Evolutionary conservation across 1,284 basidiomycete genomes (phyloP).

Genomic region (Cutaneotrichosporon daszewskae): DNA sequence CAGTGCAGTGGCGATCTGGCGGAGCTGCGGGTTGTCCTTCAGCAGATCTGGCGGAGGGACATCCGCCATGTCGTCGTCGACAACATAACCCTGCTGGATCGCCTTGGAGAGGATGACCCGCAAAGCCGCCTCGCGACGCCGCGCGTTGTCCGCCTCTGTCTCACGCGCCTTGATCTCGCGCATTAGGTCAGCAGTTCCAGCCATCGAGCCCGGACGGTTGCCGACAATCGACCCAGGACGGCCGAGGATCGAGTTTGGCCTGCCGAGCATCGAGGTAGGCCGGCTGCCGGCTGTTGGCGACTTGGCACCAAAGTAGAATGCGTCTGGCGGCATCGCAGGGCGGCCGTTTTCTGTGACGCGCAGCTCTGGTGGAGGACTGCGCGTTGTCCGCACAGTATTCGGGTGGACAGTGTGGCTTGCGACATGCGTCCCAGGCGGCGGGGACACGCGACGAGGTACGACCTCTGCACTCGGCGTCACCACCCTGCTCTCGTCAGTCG

Average conservation of each 20-base stretch:
- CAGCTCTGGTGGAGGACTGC: slow-evolving; percentile 36
- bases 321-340: slow-evolving; percentile 52
- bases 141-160: slow-evolving; percentile 68
- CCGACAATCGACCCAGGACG: slow-evolving; percentile 31
- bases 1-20: slow-evolving; percentile 60
- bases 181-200: slow-evolving; percentile 65
- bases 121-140: slow-evolving; percentile 80
- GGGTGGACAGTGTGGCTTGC: slow-evolving; percentile 20
- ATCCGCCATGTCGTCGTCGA: slow-evolving; percentile 51
- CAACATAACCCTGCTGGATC: slow-evolving; percentile 71
- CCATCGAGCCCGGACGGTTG: slow-evolving; percentile 41
- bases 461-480: slow-evolving; percentile 20
- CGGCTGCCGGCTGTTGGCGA: slow-evolving; percentile 52
- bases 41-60: slow-evolving; percentile 10
- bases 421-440: slow-evolving; percentile 1
- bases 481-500: slow-evolving; percentile 10
- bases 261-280: slow-evolving; percentile 8
- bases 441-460: slow-evolving; percentile 15
- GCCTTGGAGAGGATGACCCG: slow-evolving; percentile 74
- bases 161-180: slow-evolving; percentile 74
- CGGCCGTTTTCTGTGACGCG: slow-evolving; percentile 27
- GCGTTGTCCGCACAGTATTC: slow-evolving; percentile 22
- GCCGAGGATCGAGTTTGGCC: slow-evolving; percentile 12
- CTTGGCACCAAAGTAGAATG: slow-evolving; percentile 55
- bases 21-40: slow-evolving; percentile 24